Percentiles rank a stretch among this genome's conserved stretches.
Evolutionary conservation across 1,284 basidiomycete species (phyloP).

Genomic region (Boletellus sp.): DNA sequence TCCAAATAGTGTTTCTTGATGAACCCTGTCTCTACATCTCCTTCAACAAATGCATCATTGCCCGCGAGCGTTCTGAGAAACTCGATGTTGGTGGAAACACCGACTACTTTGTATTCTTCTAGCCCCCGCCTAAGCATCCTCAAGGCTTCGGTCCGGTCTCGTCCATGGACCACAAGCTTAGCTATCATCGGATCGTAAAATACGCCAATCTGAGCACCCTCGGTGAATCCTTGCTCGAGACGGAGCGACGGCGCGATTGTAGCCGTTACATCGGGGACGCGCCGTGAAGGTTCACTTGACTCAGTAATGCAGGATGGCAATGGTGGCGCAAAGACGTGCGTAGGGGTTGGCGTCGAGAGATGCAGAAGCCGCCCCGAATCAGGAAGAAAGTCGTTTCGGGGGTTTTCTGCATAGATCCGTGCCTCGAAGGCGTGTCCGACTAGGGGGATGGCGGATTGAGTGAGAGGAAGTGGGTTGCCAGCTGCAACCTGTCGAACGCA

Average conservation of each 20-base stretch:
- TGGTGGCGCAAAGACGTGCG: constrained; percentile 57
- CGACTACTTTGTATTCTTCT: constrained; percentile 87
- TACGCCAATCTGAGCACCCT: constrained; percentile 86
- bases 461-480: constrained; percentile 80
- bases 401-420: constrained; percentile 95
- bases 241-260: constrained; percentile 63
- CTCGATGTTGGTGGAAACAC: constrained; percentile 88
- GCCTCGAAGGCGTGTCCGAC: constrained; percentile 94
- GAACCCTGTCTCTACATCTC: constrained; percentile 91
- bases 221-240: constrained; percentile 87
- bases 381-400: constrained; percentile 89
- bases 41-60: constrained; percentile 73
- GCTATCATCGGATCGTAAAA: constrained; percentile 96
- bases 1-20: constrained; percentile 83
- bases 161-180: constrained; percentile 88
- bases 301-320: constrained; percentile 23
- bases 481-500: constrained; percentile 63
- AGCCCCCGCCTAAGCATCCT: constrained; percentile 76
- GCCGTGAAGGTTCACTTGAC: constrained; percentile 33
- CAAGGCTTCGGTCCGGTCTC: constrained; percentile 84
- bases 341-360: constrained; percentile 72
- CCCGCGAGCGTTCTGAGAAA: constrained; percentile 79
- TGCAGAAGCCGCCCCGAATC: constrained; percentile 84
- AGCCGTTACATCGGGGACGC: constrained; percentile 38
- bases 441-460: constrained; percentile 76